Base-by-base conservation (phyloP, 2,329 filamentous ascomycete species). In the Fusarium piperis region DNA sequence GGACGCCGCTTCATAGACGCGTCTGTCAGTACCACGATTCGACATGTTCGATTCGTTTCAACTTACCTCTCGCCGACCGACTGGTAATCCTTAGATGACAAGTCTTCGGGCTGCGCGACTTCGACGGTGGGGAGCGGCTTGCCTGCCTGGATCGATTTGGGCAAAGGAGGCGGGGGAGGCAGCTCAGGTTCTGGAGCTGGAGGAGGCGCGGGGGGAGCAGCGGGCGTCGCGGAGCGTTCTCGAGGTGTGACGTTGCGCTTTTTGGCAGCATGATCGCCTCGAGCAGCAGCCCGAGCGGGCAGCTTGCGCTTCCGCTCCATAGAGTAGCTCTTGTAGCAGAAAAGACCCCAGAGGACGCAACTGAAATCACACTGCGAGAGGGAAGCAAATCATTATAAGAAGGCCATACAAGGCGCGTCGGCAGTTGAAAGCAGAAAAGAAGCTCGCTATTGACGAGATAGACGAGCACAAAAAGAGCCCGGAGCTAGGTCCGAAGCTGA, bases 111-210 rank as follows among this genome's bases (percentile, higher is more conserved):
- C 78, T 96, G 93, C 16, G 90, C 85, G 55, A 89, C 86, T 72
- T 91, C 87, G 15, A 94, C 86, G 0, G 91, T 93, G 3, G 93
- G 93, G 33, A 95, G 82, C 16, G 92, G 90, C 76, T 92, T 89
- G 55, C 90, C 90, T 3, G 91, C 81, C 73, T 87, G 83, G 36
- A 94, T 82, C 51, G 88, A 89, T 68, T 85, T 89, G 28, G 92
- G 92, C 61, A 95, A 77, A 62, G 82, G 82, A 72, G 80, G 80
- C 55, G 78, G 81, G 15, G 80, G 78, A 62, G 78, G 80, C 44
- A 74, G 72, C 62, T 75, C 65, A 26, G 79, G 79, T 35, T 75
- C 72, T 15, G 75, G 74, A 70, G 64, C 69, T 59, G 77, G 72
- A 44, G 77, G 74, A 44, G 79, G 79, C 8, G 82, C 79, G 59